Evolutionary conservation across 495 filamentous ascomycete species (phyloP), one percentile per base, ranked within the genome.

Genomic region (Neurospora sp.): DNA sequence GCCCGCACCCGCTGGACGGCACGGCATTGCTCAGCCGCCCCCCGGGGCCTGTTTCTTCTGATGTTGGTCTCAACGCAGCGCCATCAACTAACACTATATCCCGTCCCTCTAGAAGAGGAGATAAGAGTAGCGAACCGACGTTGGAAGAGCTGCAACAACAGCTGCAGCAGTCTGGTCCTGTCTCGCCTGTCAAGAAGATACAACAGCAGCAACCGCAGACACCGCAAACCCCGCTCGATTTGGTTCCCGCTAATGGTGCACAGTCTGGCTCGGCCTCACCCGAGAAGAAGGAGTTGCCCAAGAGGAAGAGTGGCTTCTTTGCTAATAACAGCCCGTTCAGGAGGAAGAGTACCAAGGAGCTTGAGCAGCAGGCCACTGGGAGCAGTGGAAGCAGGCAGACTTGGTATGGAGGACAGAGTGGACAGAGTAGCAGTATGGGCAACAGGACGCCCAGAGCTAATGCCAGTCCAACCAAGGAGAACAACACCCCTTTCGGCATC

Each of bases 1-100:
- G 98, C 75, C 92, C 94, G 22, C 97, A 97, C 78, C 96, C 95
- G 5, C 89, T 92, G 76, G 96, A 99, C 80, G 96, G 96, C 40
- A 98, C 98, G 96, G 98, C 96, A 2, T 97, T 98, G 92, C 92
- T 97, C 75, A 98, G 96, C 81, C 89, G 96, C 35, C 93, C 90
- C 0, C 90, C 93, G 65, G 91, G 92, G 59, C 97, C 94, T 27
- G 53, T 65, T 35, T 35, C 27, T 65, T 61, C 53, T 31, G 53
- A 65, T 65, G 14, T 65, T 65, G 94, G 96, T 59, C 89, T 90
- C 70, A 95, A 92, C 81, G 93, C 92, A 40, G 90, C 87, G 73
- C 86, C 92, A 39, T 82, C 77, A 38, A 41, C 75, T 22, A 37
- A n/a, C 10, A 91, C 91, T 74, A 88, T 86, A 76, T 90, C 85